A percentile compares a stretch with the other conserved stretches of the same genome.
Evolutionary conservation across 371 early-diverging fungal genomes (phyloP).

Genomic region (Lichtheimia ramosa): DNA sequence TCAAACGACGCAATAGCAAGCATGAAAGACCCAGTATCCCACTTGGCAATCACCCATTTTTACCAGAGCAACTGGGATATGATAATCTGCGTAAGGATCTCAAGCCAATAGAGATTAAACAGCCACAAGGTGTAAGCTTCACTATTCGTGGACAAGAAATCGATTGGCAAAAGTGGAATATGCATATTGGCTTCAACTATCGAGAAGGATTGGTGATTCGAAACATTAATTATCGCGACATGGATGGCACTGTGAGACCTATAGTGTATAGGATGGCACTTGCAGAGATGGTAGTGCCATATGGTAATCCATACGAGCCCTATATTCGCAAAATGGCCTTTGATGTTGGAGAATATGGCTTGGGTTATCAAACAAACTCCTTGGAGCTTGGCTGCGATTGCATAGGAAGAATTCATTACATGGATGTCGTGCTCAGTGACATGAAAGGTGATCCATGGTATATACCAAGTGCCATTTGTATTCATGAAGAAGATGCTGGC

Average conservation of each 20-base stretch:
- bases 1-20: conserved; percentile 35
- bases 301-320: conserved; percentile 45
- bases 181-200: conserved; percentile 48
- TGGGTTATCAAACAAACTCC: conserved; percentile 44
- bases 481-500: conserved; percentile 54
- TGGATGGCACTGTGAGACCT: conserved; percentile 34
- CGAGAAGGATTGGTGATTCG: conserved; percentile 52
- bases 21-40: conserved; percentile 44
- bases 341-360: conserved; percentile 53
- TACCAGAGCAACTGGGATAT: conserved; percentile 43
- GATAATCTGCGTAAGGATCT: conserved; percentile 42
- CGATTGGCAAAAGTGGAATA: conserved; percentile 54
- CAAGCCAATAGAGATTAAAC: conserved; percentile 45
- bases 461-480: conserved; percentile 51
- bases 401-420: conserved; percentile 49
- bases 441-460: conserved; percentile 38
- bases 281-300: conserved; percentile 54
- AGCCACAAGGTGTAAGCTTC: conserved; percentile 53
- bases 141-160: conserved; percentile 42
- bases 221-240: conserved; percentile 45
- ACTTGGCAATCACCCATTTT: conserved; percentile 31
- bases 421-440: conserved; percentile 41
- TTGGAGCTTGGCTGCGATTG: conserved; percentile 51
- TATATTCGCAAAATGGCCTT: conserved; percentile 49
- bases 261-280: conserved; percentile 43